A percentile compares a stretch with the other conserved stretches of the same genome.
Conservation (phyloP, 345 rosid genomes). For the Rubroshorea leprosula region DNA sequence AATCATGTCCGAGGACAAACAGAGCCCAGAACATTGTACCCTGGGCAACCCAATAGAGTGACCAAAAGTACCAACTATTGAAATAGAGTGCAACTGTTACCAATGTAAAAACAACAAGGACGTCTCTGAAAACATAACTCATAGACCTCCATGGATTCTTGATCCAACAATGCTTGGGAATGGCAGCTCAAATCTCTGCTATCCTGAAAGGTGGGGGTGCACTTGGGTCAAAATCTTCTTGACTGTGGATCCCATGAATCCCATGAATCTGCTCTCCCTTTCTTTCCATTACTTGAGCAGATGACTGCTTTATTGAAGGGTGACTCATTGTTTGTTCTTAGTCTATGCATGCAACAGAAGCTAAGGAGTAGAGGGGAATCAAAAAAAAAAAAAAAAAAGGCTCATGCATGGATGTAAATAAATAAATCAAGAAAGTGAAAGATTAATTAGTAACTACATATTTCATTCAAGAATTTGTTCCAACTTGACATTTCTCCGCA, state of each 20-base stretch:
- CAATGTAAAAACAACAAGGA: slow-evolving; percentile 38
- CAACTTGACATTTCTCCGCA: no score
- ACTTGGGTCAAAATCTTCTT: slow-evolving; percentile 45
- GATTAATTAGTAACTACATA: no score
- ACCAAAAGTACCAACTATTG: slow-evolving; percentile 53
- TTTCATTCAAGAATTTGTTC: no score
- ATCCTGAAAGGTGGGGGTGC: slow-evolving; percentile 62
- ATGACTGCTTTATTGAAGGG: slow-evolving; percentile 3
- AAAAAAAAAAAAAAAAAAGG: no score
- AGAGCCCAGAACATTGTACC: slow-evolving; percentile 90
- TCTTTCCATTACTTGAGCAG: slow-evolving; percentile 5
- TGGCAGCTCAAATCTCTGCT: slow-evolving; percentile 63
- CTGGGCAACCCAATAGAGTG: slow-evolving; percentile 66
- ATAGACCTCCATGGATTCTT: slow-evolving; percentile 63
- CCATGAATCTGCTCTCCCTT: slow-evolving; percentile 2
- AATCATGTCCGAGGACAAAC: slow-evolving; percentile 89
- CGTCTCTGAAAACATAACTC: slow-evolving; percentile 64
- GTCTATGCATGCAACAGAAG: no score
- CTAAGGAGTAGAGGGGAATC: no score
- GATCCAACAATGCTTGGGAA: slow-evolving; percentile 73
- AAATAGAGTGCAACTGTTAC: slow-evolving; percentile 40
- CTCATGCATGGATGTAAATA: no score
- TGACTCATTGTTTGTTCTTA: no score
- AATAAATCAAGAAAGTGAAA: no score
- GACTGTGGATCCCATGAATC: slow-evolving; percentile 21